A percentile compares a stretch with the other conserved stretches of the same genome.
Conservation (phyloP, 164 flowering plant species). For the Umbilicus rupestris region DNA sequence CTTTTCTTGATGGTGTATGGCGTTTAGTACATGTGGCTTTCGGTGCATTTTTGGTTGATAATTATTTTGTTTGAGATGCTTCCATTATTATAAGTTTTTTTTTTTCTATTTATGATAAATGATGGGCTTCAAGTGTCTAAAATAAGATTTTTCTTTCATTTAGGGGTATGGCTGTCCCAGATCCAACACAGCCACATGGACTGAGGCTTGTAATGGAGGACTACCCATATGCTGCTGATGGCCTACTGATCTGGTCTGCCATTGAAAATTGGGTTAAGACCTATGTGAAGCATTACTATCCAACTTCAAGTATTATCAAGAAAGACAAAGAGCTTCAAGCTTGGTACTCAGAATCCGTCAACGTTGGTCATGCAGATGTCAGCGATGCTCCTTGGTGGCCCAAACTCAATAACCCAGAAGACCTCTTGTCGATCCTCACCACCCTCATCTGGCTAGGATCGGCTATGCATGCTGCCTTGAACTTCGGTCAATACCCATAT, state of each 20-base stretch:
- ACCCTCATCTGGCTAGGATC: slow-evolving; percentile 26
- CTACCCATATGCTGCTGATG: slow-evolving; percentile 23
- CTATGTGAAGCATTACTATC: slow-evolving; percentile 19
- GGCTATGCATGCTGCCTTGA: slow-evolving; percentile 22
- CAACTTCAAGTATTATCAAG: slow-evolving; percentile 2
- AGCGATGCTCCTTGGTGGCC: slow-evolving; percentile 38
- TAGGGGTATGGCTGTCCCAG: slow-evolving; percentile 22
- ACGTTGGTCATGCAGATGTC: slow-evolving; percentile 27
- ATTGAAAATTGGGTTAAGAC: slow-evolving; percentile 13
- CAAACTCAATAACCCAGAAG: slow-evolving; percentile 12
- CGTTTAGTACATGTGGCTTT: neutral
- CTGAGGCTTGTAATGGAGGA: slow-evolving; percentile 18
- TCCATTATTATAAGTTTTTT: neutral
- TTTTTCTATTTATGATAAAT: neutral
- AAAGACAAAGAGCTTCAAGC: slow-evolving; percentile 18
- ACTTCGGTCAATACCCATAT: slow-evolving; percentile 19
- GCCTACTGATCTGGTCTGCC: slow-evolving; percentile 20
- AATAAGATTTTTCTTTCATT: neutral
- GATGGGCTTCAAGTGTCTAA: neutral
- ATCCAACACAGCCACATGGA: slow-evolving; percentile 15
- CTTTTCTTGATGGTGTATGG: neutral
- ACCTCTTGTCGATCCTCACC: slow-evolving; percentile 18
- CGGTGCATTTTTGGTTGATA: neutral
- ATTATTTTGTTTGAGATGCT: neutral
- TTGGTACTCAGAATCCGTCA: slow-evolving; percentile 23